These are phyloP conservation scores for baker's yeast (Saccharomyces cerevisiae) DNA, from an alignment of 805 yeast genomes.

Conservation along the genomic window DNA sequence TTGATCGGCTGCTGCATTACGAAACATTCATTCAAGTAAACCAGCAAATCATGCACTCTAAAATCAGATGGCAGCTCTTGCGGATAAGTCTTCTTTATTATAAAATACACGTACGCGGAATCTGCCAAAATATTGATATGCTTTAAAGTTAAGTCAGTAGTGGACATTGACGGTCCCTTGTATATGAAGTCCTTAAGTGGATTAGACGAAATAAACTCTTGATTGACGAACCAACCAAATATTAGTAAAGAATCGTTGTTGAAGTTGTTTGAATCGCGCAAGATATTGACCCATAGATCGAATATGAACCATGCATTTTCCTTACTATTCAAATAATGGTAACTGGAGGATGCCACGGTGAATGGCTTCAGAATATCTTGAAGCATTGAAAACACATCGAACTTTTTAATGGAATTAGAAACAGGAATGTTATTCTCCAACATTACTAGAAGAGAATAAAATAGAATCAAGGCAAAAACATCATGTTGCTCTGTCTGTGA, in stretches of 20 bases:
- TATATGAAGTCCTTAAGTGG: not conserved
- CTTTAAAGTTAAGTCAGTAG: not conserved
- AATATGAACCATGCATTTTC: slow-evolving; percentile 6
- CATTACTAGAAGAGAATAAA: not conserved
- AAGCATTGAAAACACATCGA: not conserved
- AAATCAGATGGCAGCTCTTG: not conserved
- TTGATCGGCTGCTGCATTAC: not conserved
- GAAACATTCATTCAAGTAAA: not conserved
- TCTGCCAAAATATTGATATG: not conserved
- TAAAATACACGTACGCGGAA: not conserved
- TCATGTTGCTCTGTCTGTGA: not conserved
- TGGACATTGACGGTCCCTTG: not conserved
- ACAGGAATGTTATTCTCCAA: not conserved
- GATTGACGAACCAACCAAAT: slow-evolving; percentile 6
- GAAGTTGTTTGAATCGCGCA: slow-evolving; percentile 3
- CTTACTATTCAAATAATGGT: not conserved
- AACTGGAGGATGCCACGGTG: not conserved
- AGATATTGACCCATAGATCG: slow-evolving; percentile 7
- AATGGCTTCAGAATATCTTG: not conserved
- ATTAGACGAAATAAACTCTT: not conserved
- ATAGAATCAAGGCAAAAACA: not conserved
- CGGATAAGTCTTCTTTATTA: not conserved
- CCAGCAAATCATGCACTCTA: not conserved
- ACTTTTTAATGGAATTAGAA: not conserved
- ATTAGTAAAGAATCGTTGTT: slow-evolving; percentile 4